Conservation (phyloP, 1,139 yeast genomes). For the Casaregolazyma lundiana region DNA sequence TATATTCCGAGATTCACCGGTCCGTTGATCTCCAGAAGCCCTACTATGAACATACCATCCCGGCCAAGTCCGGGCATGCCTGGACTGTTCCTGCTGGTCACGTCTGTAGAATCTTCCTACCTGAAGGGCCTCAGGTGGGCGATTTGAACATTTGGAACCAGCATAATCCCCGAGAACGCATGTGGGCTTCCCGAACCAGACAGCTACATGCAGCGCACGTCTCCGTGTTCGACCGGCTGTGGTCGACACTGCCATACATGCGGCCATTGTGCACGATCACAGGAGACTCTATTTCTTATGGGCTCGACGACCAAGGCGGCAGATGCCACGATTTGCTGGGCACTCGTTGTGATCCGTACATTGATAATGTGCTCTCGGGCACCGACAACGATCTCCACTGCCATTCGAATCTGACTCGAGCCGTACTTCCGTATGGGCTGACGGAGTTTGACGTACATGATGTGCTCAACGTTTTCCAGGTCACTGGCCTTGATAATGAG, state of each 20-base stretch:
- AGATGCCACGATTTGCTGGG: constrained; percentile 64
- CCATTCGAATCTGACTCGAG: constrained; percentile 58
- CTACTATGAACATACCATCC: constrained; percentile 40
- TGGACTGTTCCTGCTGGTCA: constrained; percentile 58
- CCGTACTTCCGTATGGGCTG: constrained; percentile 55
- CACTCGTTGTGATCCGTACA: constrained; percentile 66
- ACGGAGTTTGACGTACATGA: constrained; percentile 66
- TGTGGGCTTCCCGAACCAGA: constrained; percentile 68
- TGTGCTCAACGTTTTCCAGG: constrained; percentile 64
- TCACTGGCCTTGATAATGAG: constrained; percentile 59
- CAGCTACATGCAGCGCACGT: constrained; percentile 67
- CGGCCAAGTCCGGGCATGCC: constrained; percentile 55
- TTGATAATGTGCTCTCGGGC: constrained; percentile 51
- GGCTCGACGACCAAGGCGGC: constrained; percentile 61
- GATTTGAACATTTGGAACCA: constrained; percentile 62
- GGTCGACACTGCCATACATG: constrained; percentile 61
- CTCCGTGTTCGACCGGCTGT: constrained; percentile 54
- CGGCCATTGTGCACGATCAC: constrained; percentile 62
- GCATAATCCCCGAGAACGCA: constrained; percentile 56
- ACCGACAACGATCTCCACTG: constrained; percentile 64
- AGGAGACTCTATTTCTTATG: constrained; percentile 51
- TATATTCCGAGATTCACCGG: constrained; percentile 45
- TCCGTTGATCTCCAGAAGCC: constrained; percentile 40
- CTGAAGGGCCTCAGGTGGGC: constrained; percentile 69
- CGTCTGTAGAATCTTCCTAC: constrained; percentile 55